Conservation (phyloP, 306 rosid species). For the Argentina anserina region DNA sequence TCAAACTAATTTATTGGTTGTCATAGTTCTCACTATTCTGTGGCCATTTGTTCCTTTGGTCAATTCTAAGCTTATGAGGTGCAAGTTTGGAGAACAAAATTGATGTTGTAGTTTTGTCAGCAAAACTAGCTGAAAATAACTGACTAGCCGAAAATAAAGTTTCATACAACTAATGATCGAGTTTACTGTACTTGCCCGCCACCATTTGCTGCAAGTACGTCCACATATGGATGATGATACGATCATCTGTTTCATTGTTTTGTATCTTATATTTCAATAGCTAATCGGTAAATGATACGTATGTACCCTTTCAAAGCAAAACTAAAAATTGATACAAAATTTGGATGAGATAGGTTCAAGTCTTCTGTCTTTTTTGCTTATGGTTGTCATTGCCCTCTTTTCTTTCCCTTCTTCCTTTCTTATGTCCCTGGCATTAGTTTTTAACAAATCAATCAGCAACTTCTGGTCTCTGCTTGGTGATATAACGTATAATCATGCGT, state of each 20-base stretch:
- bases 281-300: neutral
- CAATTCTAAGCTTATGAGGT: no score
- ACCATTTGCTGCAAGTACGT: neutral
- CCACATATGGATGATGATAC: neutral
- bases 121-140: no score
- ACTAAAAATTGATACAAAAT: neutral
- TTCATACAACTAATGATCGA: neutral
- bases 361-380: constrained; percentile 35
- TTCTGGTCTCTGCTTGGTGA: constrained; percentile 20
- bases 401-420: constrained; percentile 17
- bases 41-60: no score
- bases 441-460: constrained; percentile 6
- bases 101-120: no score
- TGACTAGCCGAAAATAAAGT: neutral
- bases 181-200: neutral
- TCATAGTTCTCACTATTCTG: no score
- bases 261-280: neutral
- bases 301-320: neutral
- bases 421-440: constrained; percentile 18
- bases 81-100: no score
- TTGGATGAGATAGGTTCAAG: neutral
- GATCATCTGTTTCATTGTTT: neutral
- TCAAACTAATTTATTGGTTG: no score
- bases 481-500: neutral
- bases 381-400: constrained; percentile 32